These are phyloP conservation scores for Linaria vulgaris DNA, from an alignment of 257 asterid species.

Conservation along the genomic window DNA sequence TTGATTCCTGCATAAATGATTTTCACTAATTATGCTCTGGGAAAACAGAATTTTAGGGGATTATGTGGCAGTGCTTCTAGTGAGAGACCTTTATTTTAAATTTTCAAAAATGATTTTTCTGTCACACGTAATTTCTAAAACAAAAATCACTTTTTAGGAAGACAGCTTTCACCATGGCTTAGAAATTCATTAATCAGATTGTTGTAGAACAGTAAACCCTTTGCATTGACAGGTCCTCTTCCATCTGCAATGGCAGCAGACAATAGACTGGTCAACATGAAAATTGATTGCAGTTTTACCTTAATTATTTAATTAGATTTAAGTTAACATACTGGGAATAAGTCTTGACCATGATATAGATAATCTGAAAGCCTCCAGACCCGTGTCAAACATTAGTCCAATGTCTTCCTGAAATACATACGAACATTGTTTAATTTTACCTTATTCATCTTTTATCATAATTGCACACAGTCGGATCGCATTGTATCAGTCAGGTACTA, in stretches of 20 bases:
- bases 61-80: background rate
- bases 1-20: conserved; percentile 44
- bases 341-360: conserved; percentile 51
- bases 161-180: conserved; percentile 36
- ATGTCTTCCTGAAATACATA: conserved; percentile 34
- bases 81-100: too few relatives aligned
- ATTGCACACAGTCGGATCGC: too few relatives aligned
- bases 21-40: background rate
- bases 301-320: background rate
- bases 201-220: conserved; percentile 55
- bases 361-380: conserved; percentile 39
- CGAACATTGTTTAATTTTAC: background rate
- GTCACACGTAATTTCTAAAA: background rate
- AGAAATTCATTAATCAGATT: conserved; percentile 47
- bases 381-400: conserved; percentile 35
- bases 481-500: background rate
- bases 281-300: background rate
- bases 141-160: conserved; percentile 2
- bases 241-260: conserved; percentile 35
- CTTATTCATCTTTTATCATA: background rate
- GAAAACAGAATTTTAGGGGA: background rate
- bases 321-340: conserved; percentile 38
- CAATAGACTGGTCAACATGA: background rate
- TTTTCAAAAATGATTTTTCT: background rate
- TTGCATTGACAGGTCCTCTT: conserved; percentile 41